Conservation (phyloP, 2,329 filamentous ascomycete species). For the Penicillium sp. region DNA sequence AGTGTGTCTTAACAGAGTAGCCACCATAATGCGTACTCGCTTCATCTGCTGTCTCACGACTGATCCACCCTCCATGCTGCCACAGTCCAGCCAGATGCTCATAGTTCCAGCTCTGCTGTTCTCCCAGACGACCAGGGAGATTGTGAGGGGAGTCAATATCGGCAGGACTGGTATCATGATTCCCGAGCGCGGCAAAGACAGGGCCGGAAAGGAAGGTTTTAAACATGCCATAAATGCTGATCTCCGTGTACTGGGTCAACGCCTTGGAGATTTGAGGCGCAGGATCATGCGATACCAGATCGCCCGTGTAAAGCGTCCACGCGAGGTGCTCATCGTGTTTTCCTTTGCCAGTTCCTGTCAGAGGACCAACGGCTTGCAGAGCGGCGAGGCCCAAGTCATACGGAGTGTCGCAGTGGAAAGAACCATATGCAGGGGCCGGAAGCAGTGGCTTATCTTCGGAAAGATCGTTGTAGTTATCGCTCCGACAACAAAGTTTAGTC, state of each 20-base stretch:
- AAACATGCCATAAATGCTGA: slow-evolving; percentile 55
- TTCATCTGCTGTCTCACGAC: slow-evolving; percentile 44
- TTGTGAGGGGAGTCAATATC: slow-evolving; percentile 55
- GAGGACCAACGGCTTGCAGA: slow-evolving; percentile 54
- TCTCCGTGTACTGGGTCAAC: slow-evolving; percentile 56
- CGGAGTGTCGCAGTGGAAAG: slow-evolving; percentile 58
- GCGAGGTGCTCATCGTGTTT: slow-evolving; percentile 47
- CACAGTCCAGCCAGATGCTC: slow-evolving; percentile 56
- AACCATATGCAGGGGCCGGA: slow-evolving; percentile 55
- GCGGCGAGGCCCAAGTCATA: slow-evolving; percentile 58
- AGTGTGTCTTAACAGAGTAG: slow-evolving; percentile 55
- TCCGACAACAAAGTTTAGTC: slow-evolving; percentile 53
- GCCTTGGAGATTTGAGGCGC: slow-evolving; percentile 52
- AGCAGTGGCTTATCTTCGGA: slow-evolving; percentile 39
- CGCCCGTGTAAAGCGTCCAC: slow-evolving; percentile 58
- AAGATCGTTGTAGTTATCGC: slow-evolving; percentile 40
- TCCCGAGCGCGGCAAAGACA: slow-evolving; percentile 57
- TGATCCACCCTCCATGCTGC: slow-evolving; percentile 58
- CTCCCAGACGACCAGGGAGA: slow-evolving; percentile 53
- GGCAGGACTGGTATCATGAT: slow-evolving; percentile 57
- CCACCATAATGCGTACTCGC: slow-evolving; percentile 56
- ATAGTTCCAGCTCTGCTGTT: slow-evolving; percentile 60
- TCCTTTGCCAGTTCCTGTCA: slow-evolving; percentile 54
- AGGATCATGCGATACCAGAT: slow-evolving; percentile 56
- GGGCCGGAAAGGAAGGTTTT: slow-evolving; percentile 57